phyloP scores from a whole-genome alignment of 2,329 filamentous ascomycete genomes.

The Truncatella angustata region DNA sequence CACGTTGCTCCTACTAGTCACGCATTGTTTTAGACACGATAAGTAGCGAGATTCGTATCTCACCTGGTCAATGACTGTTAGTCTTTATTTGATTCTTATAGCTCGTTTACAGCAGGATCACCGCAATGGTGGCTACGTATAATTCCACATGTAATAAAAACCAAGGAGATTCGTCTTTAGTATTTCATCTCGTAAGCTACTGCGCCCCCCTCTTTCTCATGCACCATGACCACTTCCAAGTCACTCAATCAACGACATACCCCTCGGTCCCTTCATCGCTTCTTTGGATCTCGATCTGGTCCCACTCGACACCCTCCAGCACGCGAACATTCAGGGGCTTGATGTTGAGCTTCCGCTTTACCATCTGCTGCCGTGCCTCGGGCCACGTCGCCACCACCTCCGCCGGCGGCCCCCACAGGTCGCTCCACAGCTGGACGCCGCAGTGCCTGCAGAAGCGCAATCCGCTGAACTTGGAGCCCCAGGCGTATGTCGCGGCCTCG shows the following conservation, averaged over 20 bases:
- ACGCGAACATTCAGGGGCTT: slow-evolving; percentile 5
- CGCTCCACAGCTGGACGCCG: not conserved
- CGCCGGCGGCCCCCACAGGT: slow-evolving; percentile 2
- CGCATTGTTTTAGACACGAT: no score
- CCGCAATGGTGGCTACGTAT: no score
- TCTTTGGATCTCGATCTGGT: not conserved
- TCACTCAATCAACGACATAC: slow-evolving; percentile 1
- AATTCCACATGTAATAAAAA: no score
- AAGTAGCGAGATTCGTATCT: no score
- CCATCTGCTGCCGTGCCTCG: not conserved
- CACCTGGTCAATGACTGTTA: no score
- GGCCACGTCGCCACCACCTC: not conserved
- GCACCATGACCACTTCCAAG: not conserved
- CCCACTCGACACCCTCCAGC: not conserved
- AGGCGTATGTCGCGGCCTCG: not conserved
- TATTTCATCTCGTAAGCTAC: no score
- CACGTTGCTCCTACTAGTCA: no score
- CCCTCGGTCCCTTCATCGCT: slow-evolving; percentile 5
- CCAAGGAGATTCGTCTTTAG: no score
- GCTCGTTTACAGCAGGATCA: no score
- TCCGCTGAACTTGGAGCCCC: not conserved
- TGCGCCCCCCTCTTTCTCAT: no score
- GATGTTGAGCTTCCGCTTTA: not conserved
- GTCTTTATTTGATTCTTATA: no score
- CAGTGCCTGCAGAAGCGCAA: not conserved